Conservation (phyloP, 805 yeast species). For the Metschnikowia anglica region DNA sequence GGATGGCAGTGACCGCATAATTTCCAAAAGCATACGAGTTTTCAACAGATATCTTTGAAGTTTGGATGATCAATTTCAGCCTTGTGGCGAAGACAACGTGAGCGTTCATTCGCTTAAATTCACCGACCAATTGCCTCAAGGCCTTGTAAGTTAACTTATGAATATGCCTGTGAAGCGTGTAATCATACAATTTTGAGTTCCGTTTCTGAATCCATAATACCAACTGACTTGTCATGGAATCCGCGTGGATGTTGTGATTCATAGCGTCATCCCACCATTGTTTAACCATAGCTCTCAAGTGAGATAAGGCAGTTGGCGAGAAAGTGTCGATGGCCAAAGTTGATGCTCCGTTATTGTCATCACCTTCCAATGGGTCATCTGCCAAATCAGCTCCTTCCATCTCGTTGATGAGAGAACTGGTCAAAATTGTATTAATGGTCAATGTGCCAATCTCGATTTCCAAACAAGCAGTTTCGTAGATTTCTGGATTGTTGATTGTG, state of each 20-base stretch:
- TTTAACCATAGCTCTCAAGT: conserved; percentile 71
- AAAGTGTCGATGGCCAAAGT: conserved; percentile 81
- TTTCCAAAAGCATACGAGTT: conserved; percentile 90
- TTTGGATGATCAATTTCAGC: conserved; percentile 68
- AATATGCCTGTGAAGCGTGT: conserved; percentile 78
- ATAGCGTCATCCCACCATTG: conserved; percentile 94
- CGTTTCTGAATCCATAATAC: conserved; percentile 84
- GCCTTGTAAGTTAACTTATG: conserved; percentile 84
- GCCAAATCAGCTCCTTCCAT: conserved; percentile 83
- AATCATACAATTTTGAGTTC: conserved; percentile 71
- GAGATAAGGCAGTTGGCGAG: conserved; percentile 67
- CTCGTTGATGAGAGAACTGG: conserved; percentile 80
- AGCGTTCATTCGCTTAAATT: conserved; percentile 78
- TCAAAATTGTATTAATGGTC: conserved; percentile 80
- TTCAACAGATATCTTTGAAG: conserved; percentile 75
- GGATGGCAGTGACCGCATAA: conserved; percentile 70
- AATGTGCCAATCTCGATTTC: conserved; percentile 79
- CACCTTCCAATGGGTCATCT: conserved; percentile 40
- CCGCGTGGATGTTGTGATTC: conserved; percentile 66
- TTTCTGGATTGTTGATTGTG: conserved; percentile 69
- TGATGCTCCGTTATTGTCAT: conserved; percentile 40
- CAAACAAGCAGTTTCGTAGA: conserved; percentile 72
- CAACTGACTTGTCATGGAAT: conserved; percentile 75
- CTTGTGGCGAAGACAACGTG: conserved; percentile 76
- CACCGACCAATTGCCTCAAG: conserved; percentile 74